Evolutionary conservation across 495 filamentous ascomycete species (phyloP), one percentile per base, ranked within the genome.

Genomic region (Pseudoneurospora amorphoporcata): DNA sequence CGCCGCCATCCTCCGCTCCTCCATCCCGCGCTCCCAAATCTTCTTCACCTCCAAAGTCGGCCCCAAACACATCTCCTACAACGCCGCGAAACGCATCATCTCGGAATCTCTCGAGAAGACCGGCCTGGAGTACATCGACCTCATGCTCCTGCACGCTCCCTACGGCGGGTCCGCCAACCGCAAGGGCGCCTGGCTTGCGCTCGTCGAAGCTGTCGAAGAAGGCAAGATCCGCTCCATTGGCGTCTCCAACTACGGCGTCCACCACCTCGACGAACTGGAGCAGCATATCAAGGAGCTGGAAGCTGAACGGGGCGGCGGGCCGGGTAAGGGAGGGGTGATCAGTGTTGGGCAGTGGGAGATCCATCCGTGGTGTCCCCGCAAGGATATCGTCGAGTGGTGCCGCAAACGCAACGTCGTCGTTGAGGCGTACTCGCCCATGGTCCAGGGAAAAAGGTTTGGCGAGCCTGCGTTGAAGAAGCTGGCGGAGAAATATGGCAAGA

Each of bases 321-420:
- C 47, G 0, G 53, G 53, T 12, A 85, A 87, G 74, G 92, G 91
- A 8, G 92, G 92, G 3, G 82, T 93, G 29, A 86, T 98, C 76
- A 90, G 88, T 69, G 92, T 97, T 8, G 92, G 92, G 12, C 94
- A 97, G 80, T 92, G 92, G 77, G 94, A 98, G 82, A 83, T 98
- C 19, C 95, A 98, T 78, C 94, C 94, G 2, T 97, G 93, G 92
- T 88, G 91, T n/a, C 84, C 88, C 4, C 85, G 94, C 12, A 83
- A 84, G 8, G 92, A 95, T 75, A 91, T 98, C 39, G 89, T 89
- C 12, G 84, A 88, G 68, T 97, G 94, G 91, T 90, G 91, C 75
- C 76, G 85, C 72, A 84, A 89, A 77, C 84, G 90, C 39, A 88
- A 89, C 23, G 85, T 95, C 7, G 81, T 94, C 38, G 81, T 95